Conservation (phyloP, 2,329 filamentous ascomycete genomes). For the Colletotrichum caudatum region DNA sequence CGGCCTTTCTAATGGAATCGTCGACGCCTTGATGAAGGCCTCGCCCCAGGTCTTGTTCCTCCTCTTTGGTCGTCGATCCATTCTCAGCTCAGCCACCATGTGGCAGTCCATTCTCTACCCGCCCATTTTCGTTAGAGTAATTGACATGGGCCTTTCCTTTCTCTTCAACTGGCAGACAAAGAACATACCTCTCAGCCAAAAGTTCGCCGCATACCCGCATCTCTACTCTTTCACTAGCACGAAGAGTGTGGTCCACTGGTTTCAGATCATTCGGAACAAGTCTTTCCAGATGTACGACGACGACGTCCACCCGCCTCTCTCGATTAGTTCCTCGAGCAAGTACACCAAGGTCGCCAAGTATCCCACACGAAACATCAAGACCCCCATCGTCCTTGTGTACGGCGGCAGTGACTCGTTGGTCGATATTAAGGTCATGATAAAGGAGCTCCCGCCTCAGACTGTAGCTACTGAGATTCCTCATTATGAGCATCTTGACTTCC, state of each 20-base stretch:
- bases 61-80: constrained; percentile 90
- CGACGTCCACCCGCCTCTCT: constrained; percentile 83
- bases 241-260: constrained; percentile 98
- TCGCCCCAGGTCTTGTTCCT: constrained; percentile 93
- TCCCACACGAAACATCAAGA: constrained; percentile 96
- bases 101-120: constrained; percentile 98
- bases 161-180: constrained; percentile 90
- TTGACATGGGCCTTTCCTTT: constrained; percentile 84
- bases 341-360: constrained; percentile 98
- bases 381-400: constrained; percentile 92
- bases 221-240: constrained; percentile 97
- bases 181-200: constrained; percentile 89
- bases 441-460: constrained; percentile 86
- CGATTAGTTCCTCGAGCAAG: constrained; percentile 77
- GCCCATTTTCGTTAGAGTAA: constrained; percentile 88
- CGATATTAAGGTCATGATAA: constrained; percentile 92
- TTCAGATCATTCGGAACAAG: constrained; percentile 97
- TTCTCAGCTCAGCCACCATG: constrained; percentile 93
- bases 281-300: constrained; percentile 99
- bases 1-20: constrained; percentile 88
- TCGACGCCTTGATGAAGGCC: constrained; percentile 92
- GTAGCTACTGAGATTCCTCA: constrained; percentile 88
- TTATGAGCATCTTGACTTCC: constrained; percentile 96
- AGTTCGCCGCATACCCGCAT: constrained; percentile 94
- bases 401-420: constrained; percentile 94